phyloP scores from a whole-genome alignment of 2,329 filamentous ascomycete species.

The Aspergillus sergii region DNA sequence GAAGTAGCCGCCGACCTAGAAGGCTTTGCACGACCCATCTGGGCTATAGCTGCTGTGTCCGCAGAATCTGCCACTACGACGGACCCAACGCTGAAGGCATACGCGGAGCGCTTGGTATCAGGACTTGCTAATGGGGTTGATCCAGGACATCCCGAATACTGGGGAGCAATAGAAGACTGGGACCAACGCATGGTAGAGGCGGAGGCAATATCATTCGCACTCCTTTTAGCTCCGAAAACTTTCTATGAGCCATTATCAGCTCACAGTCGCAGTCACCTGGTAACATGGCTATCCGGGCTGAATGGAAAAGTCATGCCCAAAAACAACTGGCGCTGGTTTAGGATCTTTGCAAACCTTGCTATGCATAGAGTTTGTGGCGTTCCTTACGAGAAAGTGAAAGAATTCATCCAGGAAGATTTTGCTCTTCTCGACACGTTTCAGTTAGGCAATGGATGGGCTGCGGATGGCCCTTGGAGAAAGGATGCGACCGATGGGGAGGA shows the following conservation, averaged over 20 bases:
- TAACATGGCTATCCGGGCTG: constrained; percentile 46
- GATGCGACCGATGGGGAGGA: constrained; percentile 9
- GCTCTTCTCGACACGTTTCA: constrained; percentile 51
- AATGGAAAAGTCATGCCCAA: constrained; percentile 50
- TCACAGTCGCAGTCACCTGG: constrained; percentile 33
- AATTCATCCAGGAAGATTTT: constrained; percentile 47
- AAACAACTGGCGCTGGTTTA: constrained; percentile 59
- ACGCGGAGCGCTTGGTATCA: neutral
- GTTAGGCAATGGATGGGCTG: constrained; percentile 50
- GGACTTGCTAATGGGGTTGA: constrained; percentile 17
- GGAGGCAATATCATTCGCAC: constrained; percentile 54
- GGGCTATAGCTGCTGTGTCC: constrained; percentile 12
- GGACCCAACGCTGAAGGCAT: constrained; percentile 20
- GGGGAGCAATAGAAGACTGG: constrained; percentile 49
- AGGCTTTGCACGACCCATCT: constrained; percentile 43
- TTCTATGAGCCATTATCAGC: constrained; percentile 28
- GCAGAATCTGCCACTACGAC: accelerated
- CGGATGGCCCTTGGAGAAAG: constrained; percentile 49
- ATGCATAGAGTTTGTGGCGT: constrained; percentile 47
- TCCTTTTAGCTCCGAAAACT: constrained; percentile 47
- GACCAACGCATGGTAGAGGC: constrained; percentile 60
- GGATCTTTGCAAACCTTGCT: constrained; percentile 54
- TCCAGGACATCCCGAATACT: constrained; percentile 45
- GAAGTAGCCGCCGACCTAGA: constrained; percentile 51
- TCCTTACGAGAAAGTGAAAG: constrained; percentile 34